Conservation (phyloP, 257 asterid genomes). For the Solanum etuberosum region DNA sequence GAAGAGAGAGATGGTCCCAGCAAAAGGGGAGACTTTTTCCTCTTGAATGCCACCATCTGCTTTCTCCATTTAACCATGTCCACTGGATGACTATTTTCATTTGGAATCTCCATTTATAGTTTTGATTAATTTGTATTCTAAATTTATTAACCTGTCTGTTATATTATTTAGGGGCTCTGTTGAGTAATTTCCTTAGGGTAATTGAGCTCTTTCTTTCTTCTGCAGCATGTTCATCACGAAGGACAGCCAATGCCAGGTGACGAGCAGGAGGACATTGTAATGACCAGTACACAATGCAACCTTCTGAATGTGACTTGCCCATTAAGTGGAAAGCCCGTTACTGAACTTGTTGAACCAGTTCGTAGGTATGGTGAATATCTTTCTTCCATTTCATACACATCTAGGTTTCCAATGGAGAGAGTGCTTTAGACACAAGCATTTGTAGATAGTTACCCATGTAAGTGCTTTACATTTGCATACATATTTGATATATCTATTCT, state of each 20-base stretch:
- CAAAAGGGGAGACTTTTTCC: not conserved
- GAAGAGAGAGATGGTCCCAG: not conserved
- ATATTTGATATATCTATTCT: not conserved
- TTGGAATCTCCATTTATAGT: not conserved
- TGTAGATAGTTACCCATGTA: not conserved
- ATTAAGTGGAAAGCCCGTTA: slow-evolving; percentile 68
- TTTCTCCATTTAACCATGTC: not conserved
- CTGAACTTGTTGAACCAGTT: slow-evolving; percentile 68
- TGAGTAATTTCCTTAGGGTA: not conserved
- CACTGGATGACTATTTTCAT: not conserved
- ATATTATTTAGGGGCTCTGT: not conserved
- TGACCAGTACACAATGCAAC: slow-evolving; percentile 70
- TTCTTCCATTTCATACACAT: not conserved
- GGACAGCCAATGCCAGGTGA: slow-evolving; percentile 97
- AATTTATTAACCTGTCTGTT: not conserved
- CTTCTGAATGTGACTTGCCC: slow-evolving; percentile 68
- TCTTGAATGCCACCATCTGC: not conserved
- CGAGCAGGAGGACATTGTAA: slow-evolving; percentile 87
- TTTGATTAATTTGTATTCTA: not conserved
- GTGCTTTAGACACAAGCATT: not conserved
- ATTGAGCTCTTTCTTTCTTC: slow-evolving; percentile 6
- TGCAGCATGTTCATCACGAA: slow-evolving; percentile 88
- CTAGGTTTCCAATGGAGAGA: not conserved
- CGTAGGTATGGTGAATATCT: slow-evolving; percentile 40
- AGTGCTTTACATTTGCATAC: not conserved